A percentile compares a stretch with the other conserved stretches of the same genome.
Evolutionary conservation across 1,284 basidiomycete genomes (phyloP).

Genomic region (Pascua sp.): DNA sequence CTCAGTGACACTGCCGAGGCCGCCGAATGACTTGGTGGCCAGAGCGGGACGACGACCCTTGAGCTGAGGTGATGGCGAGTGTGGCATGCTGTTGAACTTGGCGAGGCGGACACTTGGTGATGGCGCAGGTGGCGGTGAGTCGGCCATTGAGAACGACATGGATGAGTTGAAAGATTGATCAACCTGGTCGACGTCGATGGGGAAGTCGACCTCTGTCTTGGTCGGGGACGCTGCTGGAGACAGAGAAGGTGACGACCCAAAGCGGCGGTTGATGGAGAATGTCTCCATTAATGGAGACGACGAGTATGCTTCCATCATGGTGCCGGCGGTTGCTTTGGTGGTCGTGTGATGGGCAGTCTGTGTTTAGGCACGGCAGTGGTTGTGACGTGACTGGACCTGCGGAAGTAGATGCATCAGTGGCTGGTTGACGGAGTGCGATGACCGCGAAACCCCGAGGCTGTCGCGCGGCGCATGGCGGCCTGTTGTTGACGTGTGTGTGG

Average conservation of each 20-base stretch:
- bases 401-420: no score
- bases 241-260: slow-evolving; percentile 23
- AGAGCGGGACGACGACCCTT: background rate
- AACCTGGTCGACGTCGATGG: slow-evolving; percentile 47
- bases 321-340: background rate
- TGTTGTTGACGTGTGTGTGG: no score
- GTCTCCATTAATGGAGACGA: slow-evolving; percentile 44
- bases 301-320: slow-evolving; percentile 37
- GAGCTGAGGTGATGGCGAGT: slow-evolving; percentile 1
- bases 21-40: background rate
- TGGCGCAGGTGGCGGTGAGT: slow-evolving; percentile 24
- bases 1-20: background rate
- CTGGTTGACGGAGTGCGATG: no score
- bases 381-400: no score
- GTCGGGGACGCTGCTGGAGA: slow-evolving; percentile 39
- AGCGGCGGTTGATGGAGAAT: slow-evolving; percentile 28
- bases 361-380: background rate
- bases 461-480: no score
- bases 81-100: background rate
- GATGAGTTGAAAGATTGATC: slow-evolving; percentile 50
- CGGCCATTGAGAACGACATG: slow-evolving; percentile 37
- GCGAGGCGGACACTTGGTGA: slow-evolving; percentile 12
- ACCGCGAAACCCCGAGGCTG: no score
- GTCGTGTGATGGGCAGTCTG: background rate
- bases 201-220: slow-evolving; percentile 41